These are phyloP conservation scores for Quercus mongolica DNA, from an alignment of 306 rosid species.

Conservation along the genomic window DNA sequence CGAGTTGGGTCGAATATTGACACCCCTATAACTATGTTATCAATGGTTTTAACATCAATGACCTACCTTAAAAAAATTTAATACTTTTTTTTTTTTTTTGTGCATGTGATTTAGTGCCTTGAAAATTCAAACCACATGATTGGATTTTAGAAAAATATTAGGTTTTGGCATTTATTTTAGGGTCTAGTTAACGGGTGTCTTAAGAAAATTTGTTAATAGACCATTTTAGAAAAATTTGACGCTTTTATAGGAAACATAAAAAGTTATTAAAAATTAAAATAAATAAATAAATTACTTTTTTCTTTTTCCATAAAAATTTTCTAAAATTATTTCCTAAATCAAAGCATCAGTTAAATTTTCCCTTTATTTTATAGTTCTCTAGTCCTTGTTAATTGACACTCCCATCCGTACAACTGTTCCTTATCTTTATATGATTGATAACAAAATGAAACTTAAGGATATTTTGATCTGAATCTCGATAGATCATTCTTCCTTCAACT, in stretches of 20 bases:
- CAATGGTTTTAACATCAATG: not conserved
- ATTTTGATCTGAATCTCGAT: not conserved
- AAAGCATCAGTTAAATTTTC: too few relatives aligned
- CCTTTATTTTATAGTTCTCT: not conserved
- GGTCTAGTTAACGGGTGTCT: too few relatives aligned
- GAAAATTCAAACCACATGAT: not conserved
- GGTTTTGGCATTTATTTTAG: not conserved
- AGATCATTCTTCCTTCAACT: not conserved
- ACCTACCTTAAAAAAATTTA: not conserved
- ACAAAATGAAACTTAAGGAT: not conserved
- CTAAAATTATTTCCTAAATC: too few relatives aligned
- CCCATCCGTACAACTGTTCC: slow-evolving; percentile 1
- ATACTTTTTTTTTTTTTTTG: not conserved
- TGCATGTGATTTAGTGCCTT: not conserved
- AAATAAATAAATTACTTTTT: too few relatives aligned
- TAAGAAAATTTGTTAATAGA: too few relatives aligned
- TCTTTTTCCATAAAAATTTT: too few relatives aligned
- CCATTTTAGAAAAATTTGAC: too few relatives aligned
- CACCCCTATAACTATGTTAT: too few relatives aligned
- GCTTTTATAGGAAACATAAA: too few relatives aligned
- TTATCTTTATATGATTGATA: not conserved
- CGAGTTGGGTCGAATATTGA: too few relatives aligned
- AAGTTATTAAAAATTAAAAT: too few relatives aligned
- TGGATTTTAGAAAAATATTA: not conserved
- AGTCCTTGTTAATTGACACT: not conserved